phyloP scores from a whole-genome alignment of 1,139 yeast genomes.

The Sugiyamaella grinbergsii region DNA sequence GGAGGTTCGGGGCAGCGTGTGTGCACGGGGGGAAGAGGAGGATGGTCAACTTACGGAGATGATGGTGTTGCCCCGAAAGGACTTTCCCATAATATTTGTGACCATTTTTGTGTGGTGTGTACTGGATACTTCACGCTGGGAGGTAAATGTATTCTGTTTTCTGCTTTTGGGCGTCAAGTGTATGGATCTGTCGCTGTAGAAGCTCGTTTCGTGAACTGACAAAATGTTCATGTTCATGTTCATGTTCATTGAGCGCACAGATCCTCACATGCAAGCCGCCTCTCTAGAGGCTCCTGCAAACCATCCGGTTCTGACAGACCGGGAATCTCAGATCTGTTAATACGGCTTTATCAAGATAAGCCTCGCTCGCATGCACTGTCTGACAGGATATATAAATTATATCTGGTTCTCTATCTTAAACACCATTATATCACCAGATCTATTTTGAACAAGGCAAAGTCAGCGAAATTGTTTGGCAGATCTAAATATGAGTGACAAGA shows the following conservation, averaged over 20 bases:
- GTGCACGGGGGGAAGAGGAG: neutral
- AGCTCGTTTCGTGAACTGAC: neutral
- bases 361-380: too few species aligned
- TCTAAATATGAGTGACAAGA: constrained; percentile 12
- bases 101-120: constrained; percentile 35
- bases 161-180: too few species aligned
- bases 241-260: too few species aligned
- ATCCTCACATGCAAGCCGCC: too few species aligned
- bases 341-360: neutral
- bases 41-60: constrained; percentile 36
- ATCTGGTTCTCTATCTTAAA: too few species aligned
- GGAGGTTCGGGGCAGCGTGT: neutral
- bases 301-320: too few species aligned
- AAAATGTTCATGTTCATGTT: too few species aligned
- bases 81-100: constrained; percentile 46
- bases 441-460: too few species aligned
- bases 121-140: neutral
- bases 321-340: too few species aligned
- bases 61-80: constrained; percentile 46
- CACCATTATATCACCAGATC: neutral
- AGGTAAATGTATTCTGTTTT: too few species aligned
- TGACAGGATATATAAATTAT: too few species aligned
- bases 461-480: neutral
- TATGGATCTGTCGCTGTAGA: neutral
- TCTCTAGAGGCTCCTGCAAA: too few species aligned